Evolutionary conservation across 352 stramenopile species (phyloP).

Genomic region (Blastocystis sp.): DNA sequence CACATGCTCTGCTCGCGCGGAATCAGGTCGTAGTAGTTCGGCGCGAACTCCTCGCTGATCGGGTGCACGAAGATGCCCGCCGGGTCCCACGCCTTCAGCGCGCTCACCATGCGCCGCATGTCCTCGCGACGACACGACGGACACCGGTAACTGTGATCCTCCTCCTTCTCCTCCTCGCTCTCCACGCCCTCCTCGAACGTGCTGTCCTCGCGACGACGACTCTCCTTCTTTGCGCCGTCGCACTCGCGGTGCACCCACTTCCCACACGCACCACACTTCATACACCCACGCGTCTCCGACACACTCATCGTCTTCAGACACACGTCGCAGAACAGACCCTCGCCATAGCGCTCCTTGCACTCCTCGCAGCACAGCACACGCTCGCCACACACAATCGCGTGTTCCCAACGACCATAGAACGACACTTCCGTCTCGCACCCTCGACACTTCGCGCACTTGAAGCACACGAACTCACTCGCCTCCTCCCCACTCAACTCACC

Average conservation of each 20-base stretch:
- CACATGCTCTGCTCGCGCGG: conserved; percentile 1
- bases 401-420: conserved; percentile 44
- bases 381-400: background rate
- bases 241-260: conserved; percentile 13
- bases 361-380: conserved; percentile 22
- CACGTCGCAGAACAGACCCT: conserved; percentile 36
- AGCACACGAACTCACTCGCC: conserved; percentile 18
- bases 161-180: background rate
- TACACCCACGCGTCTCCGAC: background rate
- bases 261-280: conserved; percentile 2
- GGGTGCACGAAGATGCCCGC: background rate
- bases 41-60: conserved; percentile 38
- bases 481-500: background rate
- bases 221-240: background rate
- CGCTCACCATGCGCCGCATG: background rate
- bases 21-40: conserved; percentile 44
- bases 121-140: conserved; percentile 18
- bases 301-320: conserved; percentile 32
- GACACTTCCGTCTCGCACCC: conserved; percentile 44
- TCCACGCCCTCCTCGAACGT: background rate
- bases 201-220: background rate
- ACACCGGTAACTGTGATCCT: background rate
- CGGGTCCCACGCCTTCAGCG: background rate
- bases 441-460: conserved; percentile 22
- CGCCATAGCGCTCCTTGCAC: conserved; percentile 1